A percentile compares a stretch with the other conserved stretches of the same genome.
Conservation (phyloP, 192 early-diverging fungal species). For the Entomortierella chlamydospora region DNA sequence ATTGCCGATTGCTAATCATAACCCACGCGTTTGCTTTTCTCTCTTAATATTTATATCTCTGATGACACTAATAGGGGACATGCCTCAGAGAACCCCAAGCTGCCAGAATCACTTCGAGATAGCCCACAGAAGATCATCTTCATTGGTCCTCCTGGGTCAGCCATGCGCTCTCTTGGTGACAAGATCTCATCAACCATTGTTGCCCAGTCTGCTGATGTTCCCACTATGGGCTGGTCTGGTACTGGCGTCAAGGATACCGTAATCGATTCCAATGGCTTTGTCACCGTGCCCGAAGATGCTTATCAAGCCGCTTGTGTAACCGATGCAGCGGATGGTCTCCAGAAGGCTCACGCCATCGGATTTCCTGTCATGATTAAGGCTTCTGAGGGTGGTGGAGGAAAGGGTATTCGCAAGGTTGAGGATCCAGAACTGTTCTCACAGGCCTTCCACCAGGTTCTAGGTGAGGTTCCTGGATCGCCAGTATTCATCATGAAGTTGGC, state of each 20-base stretch:
- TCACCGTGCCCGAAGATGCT: conserved; percentile 83
- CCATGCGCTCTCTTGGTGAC: conserved; percentile 99
- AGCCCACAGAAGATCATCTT: conserved; percentile 89
- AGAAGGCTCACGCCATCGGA: conserved; percentile 88
- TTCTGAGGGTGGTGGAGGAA: conserved; percentile 98
- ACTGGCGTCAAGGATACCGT: conserved; percentile 82
- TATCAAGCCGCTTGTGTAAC: conserved; percentile 88
- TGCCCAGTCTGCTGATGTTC: conserved; percentile 96
- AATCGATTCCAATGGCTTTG: conserved; percentile 76
- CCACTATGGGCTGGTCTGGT: conserved; percentile 97
- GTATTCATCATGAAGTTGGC: conserved; percentile 99
- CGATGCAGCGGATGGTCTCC: conserved; percentile 87
- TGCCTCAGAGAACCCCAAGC: conserved; percentile 96
- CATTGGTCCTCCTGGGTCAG: conserved; percentile 95
- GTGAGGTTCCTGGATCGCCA: conserved; percentile 96
- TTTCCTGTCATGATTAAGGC: conserved; percentile 99
- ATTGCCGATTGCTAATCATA: conserved; percentile 21
- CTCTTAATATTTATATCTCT: no score
- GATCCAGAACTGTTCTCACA: conserved; percentile 76
- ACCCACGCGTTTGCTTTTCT: not conserved
- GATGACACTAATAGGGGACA: conserved; percentile 80
- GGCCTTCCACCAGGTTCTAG: conserved; percentile 88
- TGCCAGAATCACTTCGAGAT: conserved; percentile 90
- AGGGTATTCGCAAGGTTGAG: conserved; percentile 97
- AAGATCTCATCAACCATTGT: conserved; percentile 99